Percentiles rank a stretch among this genome's conserved stretches.
Evolutionary conservation across 495 filamentous ascomycete genomes (phyloP).

Genomic region (Paragyromitra xinjiangensis): DNA sequence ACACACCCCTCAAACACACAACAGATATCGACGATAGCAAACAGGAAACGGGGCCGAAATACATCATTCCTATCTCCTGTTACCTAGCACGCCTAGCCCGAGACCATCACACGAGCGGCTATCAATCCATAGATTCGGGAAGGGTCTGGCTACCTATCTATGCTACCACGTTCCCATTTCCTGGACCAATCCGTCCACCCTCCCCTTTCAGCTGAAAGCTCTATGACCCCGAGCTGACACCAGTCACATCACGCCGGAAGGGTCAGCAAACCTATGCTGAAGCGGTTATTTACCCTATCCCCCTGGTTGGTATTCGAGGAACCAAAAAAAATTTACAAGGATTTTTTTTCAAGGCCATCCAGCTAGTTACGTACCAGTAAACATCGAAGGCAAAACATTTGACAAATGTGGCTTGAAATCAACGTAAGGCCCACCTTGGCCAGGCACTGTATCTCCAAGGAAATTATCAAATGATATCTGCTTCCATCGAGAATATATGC

Average conservation of each 20-base stretch:
- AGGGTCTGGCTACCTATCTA: conserved; percentile 21
- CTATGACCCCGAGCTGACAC: conserved; percentile 14
- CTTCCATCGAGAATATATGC: conserved; percentile 11
- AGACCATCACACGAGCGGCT: conserved; percentile 34
- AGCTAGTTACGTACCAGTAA: conserved; percentile 14
- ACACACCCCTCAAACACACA: conserved; percentile 8
- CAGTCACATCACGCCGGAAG: conserved; percentile 4
- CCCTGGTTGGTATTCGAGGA: conserved; percentile 4
- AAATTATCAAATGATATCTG: not conserved
- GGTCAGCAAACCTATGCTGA: not conserved
- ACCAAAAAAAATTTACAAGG: conserved; percentile 12
- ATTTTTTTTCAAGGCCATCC: conserved; percentile 15
- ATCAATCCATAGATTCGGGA: conserved; percentile 20
- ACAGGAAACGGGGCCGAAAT: conserved; percentile 34
- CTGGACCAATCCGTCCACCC: conserved; percentile 6
- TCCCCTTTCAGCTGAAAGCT: conserved; percentile 34
- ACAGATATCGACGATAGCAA: conserved; percentile 13
- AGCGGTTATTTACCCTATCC: conserved; percentile 20
- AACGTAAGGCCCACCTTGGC: conserved; percentile 13
- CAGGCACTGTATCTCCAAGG: not conserved
- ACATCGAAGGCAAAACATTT: not conserved
- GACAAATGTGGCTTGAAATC: conserved; percentile 1
- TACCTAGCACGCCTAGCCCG: conserved; percentile 6
- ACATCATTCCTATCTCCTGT: conserved; percentile 8
- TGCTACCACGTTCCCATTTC: conserved; percentile 11